Conservation (phyloP, 2,329 filamentous ascomycete species). For the Epichloe brachyelytri region DNA sequence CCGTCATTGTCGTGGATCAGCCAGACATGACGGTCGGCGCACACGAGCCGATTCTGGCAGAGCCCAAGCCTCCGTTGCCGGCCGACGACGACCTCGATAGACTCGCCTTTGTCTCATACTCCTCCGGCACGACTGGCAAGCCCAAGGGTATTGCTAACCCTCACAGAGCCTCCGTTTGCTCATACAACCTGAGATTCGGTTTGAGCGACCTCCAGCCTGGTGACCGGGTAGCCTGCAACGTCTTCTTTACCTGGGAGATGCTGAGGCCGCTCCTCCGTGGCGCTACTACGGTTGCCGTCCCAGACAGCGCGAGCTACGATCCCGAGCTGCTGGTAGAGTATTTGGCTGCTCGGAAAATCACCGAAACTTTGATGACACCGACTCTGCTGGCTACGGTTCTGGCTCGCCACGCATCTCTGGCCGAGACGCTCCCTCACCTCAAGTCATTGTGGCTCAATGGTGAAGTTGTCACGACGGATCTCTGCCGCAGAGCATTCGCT, state of each 20-base stretch:
- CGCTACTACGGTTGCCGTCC: conserved; percentile 62
- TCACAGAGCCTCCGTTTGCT: conserved; percentile 59
- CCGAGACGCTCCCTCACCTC: conserved; percentile 48
- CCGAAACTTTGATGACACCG: conserved; percentile 74
- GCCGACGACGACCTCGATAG: conserved; percentile 57
- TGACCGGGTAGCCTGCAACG: conserved; percentile 75
- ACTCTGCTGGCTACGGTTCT: conserved; percentile 65
- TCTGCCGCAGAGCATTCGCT: conserved; percentile 53
- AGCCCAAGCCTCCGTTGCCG: conserved; percentile 39
- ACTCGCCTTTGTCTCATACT: conserved; percentile 70
- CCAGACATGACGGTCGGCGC: conserved; percentile 16
- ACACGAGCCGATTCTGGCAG: conserved; percentile 11
- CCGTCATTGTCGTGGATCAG: conserved; percentile 52
- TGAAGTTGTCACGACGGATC: conserved; percentile 68
- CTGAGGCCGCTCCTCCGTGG: conserved; percentile 62
- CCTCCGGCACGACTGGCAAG: conserved; percentile 62
- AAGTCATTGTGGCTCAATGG: conserved; percentile 69
- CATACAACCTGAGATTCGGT: conserved; percentile 59
- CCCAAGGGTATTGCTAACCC: conserved; percentile 77
- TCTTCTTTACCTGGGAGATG: conserved; percentile 81
- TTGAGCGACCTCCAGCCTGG: conserved; percentile 57
- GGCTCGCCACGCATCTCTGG: conserved; percentile 53
- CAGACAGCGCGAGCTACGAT: conserved; percentile 67
- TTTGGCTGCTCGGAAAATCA: conserved; percentile 51
- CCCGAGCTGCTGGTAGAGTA: conserved; percentile 61